Evolutionary conservation across 2,329 filamentous ascomycete species (phyloP), one percentile per base, ranked within the genome.

Genomic region (Colletotrichum tanaceti): DNA sequence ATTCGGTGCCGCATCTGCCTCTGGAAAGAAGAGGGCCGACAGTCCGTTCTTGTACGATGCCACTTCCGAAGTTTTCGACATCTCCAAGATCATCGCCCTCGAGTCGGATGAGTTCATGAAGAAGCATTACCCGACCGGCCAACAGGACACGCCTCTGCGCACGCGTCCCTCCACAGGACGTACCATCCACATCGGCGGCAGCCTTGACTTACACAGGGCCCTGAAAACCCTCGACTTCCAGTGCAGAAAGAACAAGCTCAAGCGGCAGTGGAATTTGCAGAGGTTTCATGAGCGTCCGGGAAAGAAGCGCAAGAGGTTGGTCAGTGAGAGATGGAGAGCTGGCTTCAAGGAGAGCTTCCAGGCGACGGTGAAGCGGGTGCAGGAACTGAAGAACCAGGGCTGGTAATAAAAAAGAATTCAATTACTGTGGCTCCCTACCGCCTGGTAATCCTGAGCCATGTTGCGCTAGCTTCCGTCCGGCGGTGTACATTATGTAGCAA

Each of bases 221-320:
- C 77, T 89, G 46, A 74, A 75, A 41, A 65, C 82, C 6, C 77
- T 88, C 4, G 75, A 80, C 47, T 73, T 73, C 46, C 74, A 83
- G 58, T 75, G 81, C 39, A 71, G 73, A 5, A 73, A 77, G 74
- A 94, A 95, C 75, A 83, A 79, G 50, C 81, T 96, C 58, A 83
- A 79, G 72, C 66, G 57, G 3, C 89, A 93, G 73, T 83, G 83
- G 61, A 77, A 79, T 22, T 77, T 74, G 71, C 93, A 96, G 80
- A 83, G 84, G 71, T 93, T 89, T 74, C 91, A 97, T 78, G 93
- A 96, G 83, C 82, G 93, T 54, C 86, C 86, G 0, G 93, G 93
- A 2, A 74, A 93, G 74, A 93, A 92, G 86, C 86, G 90, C 79
- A 97, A 96, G 88, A 86, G 93, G 74, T 79, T 93, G 73, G 83